Base-by-base conservation (phyloP, 352 stramenopile species). In the Pythium folliculosum region DNA sequence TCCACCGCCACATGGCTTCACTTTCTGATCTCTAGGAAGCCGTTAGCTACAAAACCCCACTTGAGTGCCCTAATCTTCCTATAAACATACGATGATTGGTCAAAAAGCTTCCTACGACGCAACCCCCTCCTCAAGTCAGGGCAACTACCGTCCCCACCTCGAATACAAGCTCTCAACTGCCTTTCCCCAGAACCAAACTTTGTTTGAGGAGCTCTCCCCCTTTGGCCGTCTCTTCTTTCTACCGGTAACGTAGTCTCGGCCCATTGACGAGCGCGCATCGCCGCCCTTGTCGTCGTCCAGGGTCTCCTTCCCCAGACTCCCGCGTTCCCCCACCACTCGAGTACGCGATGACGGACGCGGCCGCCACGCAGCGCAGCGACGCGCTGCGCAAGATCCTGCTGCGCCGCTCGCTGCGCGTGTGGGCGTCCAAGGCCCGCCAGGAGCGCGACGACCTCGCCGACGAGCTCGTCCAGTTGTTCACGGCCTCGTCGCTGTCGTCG, bases 401-500 rank as follows among this genome's bases (percentile, higher is more conserved):
- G 64, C 82, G 80, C 66, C 81, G 74, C 57, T 64, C 48, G 25
- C 62, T 91, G 69, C 79, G 78, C n/a, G 40, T 80, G 3, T 91
- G 83, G 83, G 70, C 76, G 1, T 78, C 76, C 27, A 90, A 90
- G 54, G 77, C 78, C 48, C 57, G 59, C 7, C 83, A 90, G 69
- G 83, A 91, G 75, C 77, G 78, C n/a, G 51, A 51, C 25, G 60
- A 75, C 47, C 67, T 90, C 37, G 81, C 80, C 35, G 81, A 83
- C 37, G 76, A 77, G 47, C 60, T 91, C 3, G 51, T 88, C 40
- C 81, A 89, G 56, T 73, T 91, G 16, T 91, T 91, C 63, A 86
- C 77, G 12, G 81, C 75, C 37, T 70, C 67, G 9, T 71, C 79
- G 7, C 70, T 76, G 4, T 56, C 71, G 38, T 65, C 67, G 0